A percentile compares a stretch with the other conserved stretches of the same genome.
Evolutionary conservation across 2,329 filamentous ascomycete genomes (phyloP).

Genomic region (Aaosphaeria arxii): DNA sequence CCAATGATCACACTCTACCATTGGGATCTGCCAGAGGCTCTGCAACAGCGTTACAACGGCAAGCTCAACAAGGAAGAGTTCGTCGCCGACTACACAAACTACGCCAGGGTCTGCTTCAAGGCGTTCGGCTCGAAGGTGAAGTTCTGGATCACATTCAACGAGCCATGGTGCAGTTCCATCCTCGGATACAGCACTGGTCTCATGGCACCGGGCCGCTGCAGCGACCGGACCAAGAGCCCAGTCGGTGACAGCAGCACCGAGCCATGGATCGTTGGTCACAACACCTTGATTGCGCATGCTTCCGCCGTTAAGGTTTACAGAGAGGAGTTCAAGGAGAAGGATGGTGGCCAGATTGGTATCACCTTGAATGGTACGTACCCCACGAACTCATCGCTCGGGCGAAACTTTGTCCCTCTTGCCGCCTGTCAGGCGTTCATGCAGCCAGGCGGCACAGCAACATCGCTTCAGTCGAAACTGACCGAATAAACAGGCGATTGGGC

Average conservation of each 20-base stretch:
- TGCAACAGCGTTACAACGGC: slow-evolving; percentile 79
- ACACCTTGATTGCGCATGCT: slow-evolving; percentile 74
- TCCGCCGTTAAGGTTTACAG: slow-evolving; percentile 78
- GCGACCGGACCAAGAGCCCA: slow-evolving; percentile 67
- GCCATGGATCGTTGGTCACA: slow-evolving; percentile 81
- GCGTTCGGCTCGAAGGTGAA: slow-evolving; percentile 72
- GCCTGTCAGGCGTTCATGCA: slow-evolving; percentile 13
- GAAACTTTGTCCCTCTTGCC: slow-evolving; percentile 15
- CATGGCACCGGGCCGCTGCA: slow-evolving; percentile 80
- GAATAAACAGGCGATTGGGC: slow-evolving; percentile 64
- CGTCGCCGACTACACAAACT: slow-evolving; percentile 75
- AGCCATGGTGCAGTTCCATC: slow-evolving; percentile 82
- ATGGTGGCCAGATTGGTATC: slow-evolving; percentile 79
- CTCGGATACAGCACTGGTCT: slow-evolving; percentile 75
- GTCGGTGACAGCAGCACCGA: slow-evolving; percentile 74
- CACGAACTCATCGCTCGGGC: slow-evolving; percentile 8
- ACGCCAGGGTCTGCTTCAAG: slow-evolving; percentile 73
- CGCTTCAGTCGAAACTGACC: not conserved
- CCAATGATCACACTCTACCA: slow-evolving; percentile 84
- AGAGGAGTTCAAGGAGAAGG: slow-evolving; percentile 71
- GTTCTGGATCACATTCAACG: slow-evolving; percentile 89
- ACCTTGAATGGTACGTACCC: slow-evolving; percentile 68
- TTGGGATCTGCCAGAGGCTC: slow-evolving; percentile 79
- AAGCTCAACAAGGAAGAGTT: slow-evolving; percentile 80
- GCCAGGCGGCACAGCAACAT: not conserved